Conservation (phyloP, 1,284 basidiomycete genomes). For the Moesziomyces antarcticus region DNA sequence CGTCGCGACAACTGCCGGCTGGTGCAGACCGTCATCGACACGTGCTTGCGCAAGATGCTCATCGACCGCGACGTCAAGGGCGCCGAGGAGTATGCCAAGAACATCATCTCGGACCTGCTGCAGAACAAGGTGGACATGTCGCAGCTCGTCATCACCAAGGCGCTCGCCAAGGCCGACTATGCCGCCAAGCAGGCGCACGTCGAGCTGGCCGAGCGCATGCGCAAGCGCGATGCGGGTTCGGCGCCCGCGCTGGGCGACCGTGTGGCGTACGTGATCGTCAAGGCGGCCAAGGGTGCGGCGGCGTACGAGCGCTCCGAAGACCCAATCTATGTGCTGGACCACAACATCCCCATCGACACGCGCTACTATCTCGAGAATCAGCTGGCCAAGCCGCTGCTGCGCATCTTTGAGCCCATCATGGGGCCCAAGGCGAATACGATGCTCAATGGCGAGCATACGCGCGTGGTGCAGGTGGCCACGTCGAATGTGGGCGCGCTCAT, state of each 20-base stretch:
- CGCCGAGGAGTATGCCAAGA: conserved; percentile 66
- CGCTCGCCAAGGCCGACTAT: conserved; percentile 65
- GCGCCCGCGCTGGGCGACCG: conserved; percentile 66
- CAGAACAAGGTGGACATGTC: conserved; percentile 68
- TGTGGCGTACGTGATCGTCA: conserved; percentile 67
- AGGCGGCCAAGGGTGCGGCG: conserved; percentile 65
- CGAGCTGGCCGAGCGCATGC: conserved; percentile 66
- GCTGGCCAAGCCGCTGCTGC: conserved; percentile 66
- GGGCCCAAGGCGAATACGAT: conserved; percentile 57
- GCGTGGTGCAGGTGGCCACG: conserved; percentile 63
- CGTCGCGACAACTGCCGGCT: conserved; percentile 67
- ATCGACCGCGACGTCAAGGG: conserved; percentile 67
- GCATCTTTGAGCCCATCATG: conserved; percentile 68
- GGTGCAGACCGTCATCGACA: conserved; percentile 68
- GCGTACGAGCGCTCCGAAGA: conserved; percentile 67
- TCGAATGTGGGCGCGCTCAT: conserved; percentile 66
- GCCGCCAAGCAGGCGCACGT: conserved; percentile 67
- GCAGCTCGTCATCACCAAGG: conserved; percentile 67
- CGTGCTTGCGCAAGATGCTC: conserved; percentile 67
- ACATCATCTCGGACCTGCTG: conserved; percentile 65
- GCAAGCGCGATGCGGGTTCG: conserved; percentile 66
- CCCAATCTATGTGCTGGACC: conserved; percentile 66
- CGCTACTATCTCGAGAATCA: conserved; percentile 68
- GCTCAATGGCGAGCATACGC: conserved; percentile 65
- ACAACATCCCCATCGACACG: conserved; percentile 68